A percentile compares a stretch with the other conserved stretches of the same genome.
phyloP scores from a whole-genome alignment of 148 eudicot species.

The Vaccinium macrocarpon region DNA sequence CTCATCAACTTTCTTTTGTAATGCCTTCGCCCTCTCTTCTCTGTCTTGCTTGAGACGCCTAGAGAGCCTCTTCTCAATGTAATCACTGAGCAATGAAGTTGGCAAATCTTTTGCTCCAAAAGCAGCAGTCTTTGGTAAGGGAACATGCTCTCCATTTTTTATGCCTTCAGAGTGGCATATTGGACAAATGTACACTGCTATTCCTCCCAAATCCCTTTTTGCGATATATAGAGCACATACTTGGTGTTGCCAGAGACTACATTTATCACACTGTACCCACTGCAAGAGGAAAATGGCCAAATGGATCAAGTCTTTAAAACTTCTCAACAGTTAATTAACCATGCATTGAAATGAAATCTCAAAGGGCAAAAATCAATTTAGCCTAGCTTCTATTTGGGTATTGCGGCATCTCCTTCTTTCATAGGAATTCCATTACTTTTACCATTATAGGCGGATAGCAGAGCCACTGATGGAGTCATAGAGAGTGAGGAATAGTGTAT shows the following conservation, averaged over 20 bases:
- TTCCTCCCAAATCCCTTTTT: slow-evolving; percentile 60
- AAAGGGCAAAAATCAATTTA: background rate
- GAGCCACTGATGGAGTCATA: background rate
- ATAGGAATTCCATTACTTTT: background rate
- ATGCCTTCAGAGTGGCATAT: slow-evolving; percentile 60
- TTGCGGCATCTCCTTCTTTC: background rate
- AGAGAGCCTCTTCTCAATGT: slow-evolving; percentile 70
- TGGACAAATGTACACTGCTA: slow-evolving; percentile 69
- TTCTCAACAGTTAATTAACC: background rate
- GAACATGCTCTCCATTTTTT: slow-evolving; percentile 35
- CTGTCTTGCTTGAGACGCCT: slow-evolving; percentile 61
- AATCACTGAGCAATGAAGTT: slow-evolving; percentile 66
- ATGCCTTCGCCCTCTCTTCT: slow-evolving; percentile 56
- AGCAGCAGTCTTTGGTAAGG: slow-evolving; percentile 45
- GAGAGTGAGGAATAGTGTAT: background rate
- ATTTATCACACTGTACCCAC: slow-evolving; percentile 96
- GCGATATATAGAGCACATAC: slow-evolving; percentile 80
- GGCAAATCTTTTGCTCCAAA: slow-evolving; percentile 72
- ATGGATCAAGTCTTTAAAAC: background rate
- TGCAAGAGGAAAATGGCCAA: slow-evolving; percentile 33
- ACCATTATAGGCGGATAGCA: background rate
- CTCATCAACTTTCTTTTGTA: slow-evolving; percentile 50
- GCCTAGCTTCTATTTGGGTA: background rate
- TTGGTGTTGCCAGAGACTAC: slow-evolving; percentile 90
- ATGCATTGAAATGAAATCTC: background rate